These are phyloP conservation scores for Umbelopsis sp. DNA, from an alignment of 371 early-diverging fungal species.

Conservation along the genomic window DNA sequence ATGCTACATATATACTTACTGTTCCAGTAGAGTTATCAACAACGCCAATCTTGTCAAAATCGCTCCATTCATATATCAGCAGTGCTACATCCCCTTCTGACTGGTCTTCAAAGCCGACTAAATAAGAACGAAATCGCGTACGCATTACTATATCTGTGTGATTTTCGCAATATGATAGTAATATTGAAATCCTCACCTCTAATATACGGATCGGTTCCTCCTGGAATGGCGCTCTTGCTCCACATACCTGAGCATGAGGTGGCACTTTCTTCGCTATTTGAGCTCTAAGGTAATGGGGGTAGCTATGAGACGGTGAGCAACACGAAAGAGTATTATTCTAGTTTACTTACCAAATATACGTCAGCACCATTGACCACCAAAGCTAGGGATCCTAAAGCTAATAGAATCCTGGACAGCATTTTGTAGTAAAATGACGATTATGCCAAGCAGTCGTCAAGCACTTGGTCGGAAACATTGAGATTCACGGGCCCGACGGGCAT, in stretches of 20 bases:
- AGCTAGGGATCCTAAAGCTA: constrained; percentile 1
- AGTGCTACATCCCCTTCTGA: constrained; percentile 54
- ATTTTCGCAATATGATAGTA: no score
- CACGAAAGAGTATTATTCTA: background rate
- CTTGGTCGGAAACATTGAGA: background rate
- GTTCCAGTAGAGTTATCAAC: constrained; percentile 33
- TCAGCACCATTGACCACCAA: background rate
- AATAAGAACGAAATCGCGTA: background rate
- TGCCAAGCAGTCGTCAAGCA: background rate
- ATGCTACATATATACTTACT: constrained; percentile 22
- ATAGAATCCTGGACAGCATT: constrained; percentile 11
- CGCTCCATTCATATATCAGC: constrained; percentile 62
- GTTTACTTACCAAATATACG: constrained; percentile 1
- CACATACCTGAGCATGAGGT: constrained; percentile 56
- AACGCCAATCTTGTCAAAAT: constrained; percentile 51
- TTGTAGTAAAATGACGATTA: background rate
- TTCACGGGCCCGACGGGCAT: background rate
- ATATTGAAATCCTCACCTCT: constrained; percentile 31
- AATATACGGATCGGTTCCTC: constrained; percentile 47
- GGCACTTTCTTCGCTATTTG: constrained; percentile 37
- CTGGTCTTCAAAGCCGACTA: constrained; percentile 47
- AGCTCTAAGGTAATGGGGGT: background rate
- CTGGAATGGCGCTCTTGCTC: constrained; percentile 49
- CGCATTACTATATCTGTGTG: no score
- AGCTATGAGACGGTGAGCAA: background rate